Percentiles rank a stretch among this genome's conserved stretches.
Evolutionary conservation across 2,329 filamentous ascomycete genomes (phyloP).

Genomic region (Nigrograna mackinnonii): DNA sequence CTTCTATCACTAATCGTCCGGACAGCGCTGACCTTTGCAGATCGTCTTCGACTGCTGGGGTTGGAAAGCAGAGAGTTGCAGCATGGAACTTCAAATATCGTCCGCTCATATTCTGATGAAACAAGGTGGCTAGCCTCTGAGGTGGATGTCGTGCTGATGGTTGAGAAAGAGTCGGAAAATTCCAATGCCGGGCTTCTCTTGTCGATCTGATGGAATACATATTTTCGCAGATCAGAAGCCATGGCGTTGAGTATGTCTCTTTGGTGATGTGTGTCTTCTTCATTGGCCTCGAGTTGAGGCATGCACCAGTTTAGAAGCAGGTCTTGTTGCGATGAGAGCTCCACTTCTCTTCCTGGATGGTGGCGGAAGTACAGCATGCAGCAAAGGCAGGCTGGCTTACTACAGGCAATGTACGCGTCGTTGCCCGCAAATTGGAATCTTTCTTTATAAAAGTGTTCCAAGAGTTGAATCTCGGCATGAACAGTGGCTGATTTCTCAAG

Average conservation of each 20-base stretch:
- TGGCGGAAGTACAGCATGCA: slow-evolving; percentile 51
- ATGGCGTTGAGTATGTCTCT: slow-evolving; percentile 17
- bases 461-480: slow-evolving; percentile 53
- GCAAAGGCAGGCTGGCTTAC: slow-evolving; percentile 57
- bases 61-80: too few relatives aligned
- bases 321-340: slow-evolving; percentile 42
- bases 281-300: slow-evolving; percentile 11
- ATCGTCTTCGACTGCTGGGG: too few relatives aligned
- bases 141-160: too few relatives aligned
- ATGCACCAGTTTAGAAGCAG: slow-evolving; percentile 48
- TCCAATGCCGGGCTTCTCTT: too few relatives aligned
- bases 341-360: slow-evolving; percentile 34
- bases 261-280: slow-evolving; percentile 4
- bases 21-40: too few relatives aligned
- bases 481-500: slow-evolving; percentile 30
- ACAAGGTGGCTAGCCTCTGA: too few relatives aligned
- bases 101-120: too few relatives aligned
- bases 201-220: slow-evolving; percentile 14
- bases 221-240: slow-evolving; percentile 11
- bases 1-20: too few relatives aligned
- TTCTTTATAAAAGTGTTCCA: slow-evolving; percentile 50
- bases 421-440: slow-evolving; percentile 37
- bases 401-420: slow-evolving; percentile 55
- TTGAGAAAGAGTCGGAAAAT: too few relatives aligned
- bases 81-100: too few relatives aligned